Percentiles rank a stretch among this genome's conserved stretches.
phyloP scores from a whole-genome alignment of 306 rosid species.

The Cucurbita ficifolia region DNA sequence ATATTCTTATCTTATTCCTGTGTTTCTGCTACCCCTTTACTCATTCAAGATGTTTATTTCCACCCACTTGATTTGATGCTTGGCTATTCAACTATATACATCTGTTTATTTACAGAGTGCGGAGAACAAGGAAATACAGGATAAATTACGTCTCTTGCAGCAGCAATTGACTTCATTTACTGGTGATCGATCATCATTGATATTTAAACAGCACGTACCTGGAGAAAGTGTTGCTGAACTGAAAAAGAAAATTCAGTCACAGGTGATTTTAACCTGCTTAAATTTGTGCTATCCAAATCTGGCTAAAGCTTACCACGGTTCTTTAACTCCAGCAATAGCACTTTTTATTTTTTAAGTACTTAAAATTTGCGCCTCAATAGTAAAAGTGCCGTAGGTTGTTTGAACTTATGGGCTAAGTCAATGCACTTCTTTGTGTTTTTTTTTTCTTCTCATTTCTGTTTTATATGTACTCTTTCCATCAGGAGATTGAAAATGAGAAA shows the following conservation, averaged over 20 bases:
- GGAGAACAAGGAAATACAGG: constrained; percentile 62
- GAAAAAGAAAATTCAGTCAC: constrained; percentile 77
- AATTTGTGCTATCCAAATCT: neutral
- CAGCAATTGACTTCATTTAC: constrained; percentile 36
- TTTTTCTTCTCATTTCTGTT: neutral
- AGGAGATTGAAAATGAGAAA: constrained; percentile 90
- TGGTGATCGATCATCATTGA: constrained; percentile 22
- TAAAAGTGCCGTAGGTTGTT: neutral
- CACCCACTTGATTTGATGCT: neutral
- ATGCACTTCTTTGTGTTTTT: neutral
- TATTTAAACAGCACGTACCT: constrained; percentile 26
- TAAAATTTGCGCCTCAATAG: neutral
- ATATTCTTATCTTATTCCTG: neutral
- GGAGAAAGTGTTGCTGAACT: constrained; percentile 48
- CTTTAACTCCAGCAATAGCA: neutral
- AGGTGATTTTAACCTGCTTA: constrained; percentile 29
- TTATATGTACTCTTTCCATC: neutral
- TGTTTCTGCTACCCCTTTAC: neutral
- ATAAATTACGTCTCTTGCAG: constrained; percentile 55
- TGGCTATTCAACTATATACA: neutral
- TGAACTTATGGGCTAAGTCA: neutral
- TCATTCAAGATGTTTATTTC: constrained; percentile 1
- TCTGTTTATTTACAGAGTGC: constrained; percentile 36
- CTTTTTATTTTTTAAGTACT: neutral
- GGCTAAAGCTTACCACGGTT: neutral